These are phyloP conservation scores for Penicillium capsulatum DNA, from an alignment of 2,329 filamentous ascomycete species.

Conservation along the genomic window DNA sequence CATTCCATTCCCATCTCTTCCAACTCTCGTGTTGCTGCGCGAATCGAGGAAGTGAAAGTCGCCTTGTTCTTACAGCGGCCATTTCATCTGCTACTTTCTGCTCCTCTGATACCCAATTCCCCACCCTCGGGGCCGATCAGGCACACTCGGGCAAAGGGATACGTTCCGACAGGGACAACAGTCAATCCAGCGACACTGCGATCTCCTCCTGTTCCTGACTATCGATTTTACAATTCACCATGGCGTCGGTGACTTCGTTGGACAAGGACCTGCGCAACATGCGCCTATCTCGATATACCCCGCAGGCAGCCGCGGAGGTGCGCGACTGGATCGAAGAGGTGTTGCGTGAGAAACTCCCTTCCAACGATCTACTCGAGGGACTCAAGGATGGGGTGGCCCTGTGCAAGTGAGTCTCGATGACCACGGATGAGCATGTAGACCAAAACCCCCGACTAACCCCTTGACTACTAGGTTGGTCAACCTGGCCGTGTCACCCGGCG, in stretches of 20 bases:
- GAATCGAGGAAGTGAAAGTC: not conserved
- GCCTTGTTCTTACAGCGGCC: not conserved
- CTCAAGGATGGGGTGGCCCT: slow-evolving; percentile 88
- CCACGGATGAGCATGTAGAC: not conserved
- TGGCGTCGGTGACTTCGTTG: slow-evolving; percentile 90
- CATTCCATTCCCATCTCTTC: slow-evolving; percentile 19
- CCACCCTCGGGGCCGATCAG: slow-evolving; percentile 19
- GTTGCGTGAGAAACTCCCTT: slow-evolving; percentile 67
- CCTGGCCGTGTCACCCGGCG: slow-evolving; percentile 67
- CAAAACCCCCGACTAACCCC: slow-evolving; percentile 19
- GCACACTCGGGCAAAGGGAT: slow-evolving; percentile 21
- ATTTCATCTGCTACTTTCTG: not conserved
- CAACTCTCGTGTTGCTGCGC: not conserved
- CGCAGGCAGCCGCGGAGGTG: slow-evolving; percentile 79
- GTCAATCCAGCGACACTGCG: not conserved
- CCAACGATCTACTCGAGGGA: slow-evolving; percentile 73
- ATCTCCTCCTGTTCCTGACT: not conserved
- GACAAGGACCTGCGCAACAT: slow-evolving; percentile 93
- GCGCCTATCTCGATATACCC: slow-evolving; percentile 90
- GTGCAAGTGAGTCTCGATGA: slow-evolving; percentile 66
- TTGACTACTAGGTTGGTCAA: slow-evolving; percentile 66
- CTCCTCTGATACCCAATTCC: slow-evolving; percentile 20
- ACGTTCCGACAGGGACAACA: slow-evolving; percentile 8
- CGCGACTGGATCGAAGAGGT: slow-evolving; percentile 79
- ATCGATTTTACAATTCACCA: slow-evolving; percentile 40